Conservation (phyloP, 179 eudicot genomes). For the Silene coronaria region DNA sequence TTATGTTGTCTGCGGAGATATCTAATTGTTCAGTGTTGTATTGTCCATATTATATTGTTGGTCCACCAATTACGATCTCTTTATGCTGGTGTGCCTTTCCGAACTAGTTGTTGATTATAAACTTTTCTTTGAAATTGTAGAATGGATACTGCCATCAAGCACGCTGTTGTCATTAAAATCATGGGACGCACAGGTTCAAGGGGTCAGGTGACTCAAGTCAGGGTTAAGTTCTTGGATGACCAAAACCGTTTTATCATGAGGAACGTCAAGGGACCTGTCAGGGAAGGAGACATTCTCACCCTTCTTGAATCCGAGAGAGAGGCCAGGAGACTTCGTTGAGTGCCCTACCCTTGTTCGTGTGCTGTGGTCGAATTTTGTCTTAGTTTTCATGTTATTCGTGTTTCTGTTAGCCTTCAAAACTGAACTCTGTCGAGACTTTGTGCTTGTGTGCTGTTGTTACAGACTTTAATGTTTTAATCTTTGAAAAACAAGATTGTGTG, state of each 20-base stretch:
- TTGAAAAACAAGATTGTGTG: too few relatives aligned
- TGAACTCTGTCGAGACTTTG: background rate
- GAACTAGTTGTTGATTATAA: background rate
- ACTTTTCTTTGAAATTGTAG: constrained; percentile 3
- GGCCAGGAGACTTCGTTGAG: constrained; percentile 27
- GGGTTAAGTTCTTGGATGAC: constrained; percentile 26
- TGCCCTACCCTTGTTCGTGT: background rate
- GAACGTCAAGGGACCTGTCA: constrained; percentile 29
- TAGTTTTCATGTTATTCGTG: background rate
- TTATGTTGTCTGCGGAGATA: too few relatives aligned
- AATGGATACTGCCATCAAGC: constrained; percentile 26
- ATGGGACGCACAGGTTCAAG: constrained; percentile 29
- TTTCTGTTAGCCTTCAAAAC: too few relatives aligned
- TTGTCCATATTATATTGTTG: background rate
- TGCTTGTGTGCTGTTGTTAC: background rate
- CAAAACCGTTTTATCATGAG: constrained; percentile 30
- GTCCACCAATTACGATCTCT: background rate
- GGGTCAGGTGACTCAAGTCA: constrained; percentile 28
- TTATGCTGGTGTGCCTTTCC: too few relatives aligned
- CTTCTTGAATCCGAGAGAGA: constrained; percentile 30
- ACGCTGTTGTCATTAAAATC: constrained; percentile 21
- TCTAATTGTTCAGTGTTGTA: background rate
- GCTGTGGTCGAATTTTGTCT: background rate
- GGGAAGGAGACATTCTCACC: constrained; percentile 28
- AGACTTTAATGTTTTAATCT: too few relatives aligned